Evolutionary conservation across 2,329 filamentous ascomycete genomes (phyloP).

Genomic region (Incumbomyces lentus): DNA sequence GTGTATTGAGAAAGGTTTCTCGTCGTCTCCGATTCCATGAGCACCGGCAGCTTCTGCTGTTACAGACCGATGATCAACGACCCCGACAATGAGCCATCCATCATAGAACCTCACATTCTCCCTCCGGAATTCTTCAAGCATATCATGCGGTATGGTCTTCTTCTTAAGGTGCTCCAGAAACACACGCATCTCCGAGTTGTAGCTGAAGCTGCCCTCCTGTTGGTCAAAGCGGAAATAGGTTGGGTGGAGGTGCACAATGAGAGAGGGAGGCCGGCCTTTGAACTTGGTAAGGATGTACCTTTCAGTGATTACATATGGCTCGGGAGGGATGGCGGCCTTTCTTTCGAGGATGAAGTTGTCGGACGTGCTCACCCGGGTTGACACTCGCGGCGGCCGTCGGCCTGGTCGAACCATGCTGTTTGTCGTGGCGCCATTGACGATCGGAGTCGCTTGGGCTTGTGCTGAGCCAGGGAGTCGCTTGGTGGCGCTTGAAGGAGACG

Average conservation of each 20-base stretch:
- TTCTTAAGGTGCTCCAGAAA: constrained; percentile 65
- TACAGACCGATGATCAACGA: constrained; percentile 74
- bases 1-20: constrained; percentile 73
- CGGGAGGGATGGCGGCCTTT: constrained; percentile 28
- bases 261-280: constrained; percentile 60
- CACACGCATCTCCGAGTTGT: constrained; percentile 82
- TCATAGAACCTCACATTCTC: constrained; percentile 77
- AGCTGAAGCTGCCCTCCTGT: constrained; percentile 84
- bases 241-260: constrained; percentile 75
- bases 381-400: constrained; percentile 35
- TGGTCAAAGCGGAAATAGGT: constrained; percentile 87
- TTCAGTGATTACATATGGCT: constrained; percentile 56
- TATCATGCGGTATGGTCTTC: constrained; percentile 77
- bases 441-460: constrained; percentile 32
- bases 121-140: constrained; percentile 66
- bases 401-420: constrained; percentile 29
- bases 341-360: constrained; percentile 24
- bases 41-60: constrained; percentile 49
- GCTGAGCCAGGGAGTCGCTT: constrained; percentile 42
- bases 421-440: constrained; percentile 33
- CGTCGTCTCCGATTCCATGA: constrained; percentile 46
- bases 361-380: constrained; percentile 24
- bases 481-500: constrained; percentile 45
- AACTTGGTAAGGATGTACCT: constrained; percentile 77
- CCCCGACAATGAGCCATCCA: constrained; percentile 82